Evolutionary conservation across 2,329 filamentous ascomycete genomes (phyloP).

Genomic region (Parascedosporium putredinis): DNA sequence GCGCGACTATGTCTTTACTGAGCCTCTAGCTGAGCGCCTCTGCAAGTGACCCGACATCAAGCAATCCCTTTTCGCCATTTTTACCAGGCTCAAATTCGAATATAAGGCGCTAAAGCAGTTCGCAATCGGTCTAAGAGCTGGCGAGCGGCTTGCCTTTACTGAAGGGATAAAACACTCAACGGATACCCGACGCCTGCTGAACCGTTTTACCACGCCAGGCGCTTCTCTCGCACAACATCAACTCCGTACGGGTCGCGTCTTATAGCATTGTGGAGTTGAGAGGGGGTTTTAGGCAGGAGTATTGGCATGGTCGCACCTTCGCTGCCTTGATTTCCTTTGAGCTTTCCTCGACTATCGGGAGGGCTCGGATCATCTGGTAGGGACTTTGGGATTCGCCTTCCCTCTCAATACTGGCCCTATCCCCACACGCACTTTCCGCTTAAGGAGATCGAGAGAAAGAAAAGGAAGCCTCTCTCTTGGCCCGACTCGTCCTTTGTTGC

Average conservation of each 20-base stretch:
- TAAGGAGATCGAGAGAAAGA: constrained; percentile 9
- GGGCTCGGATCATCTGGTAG: too few relatives aligned
- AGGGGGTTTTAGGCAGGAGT: neutral
- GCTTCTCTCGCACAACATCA: too few relatives aligned
- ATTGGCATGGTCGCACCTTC: neutral
- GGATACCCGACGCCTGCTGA: too few relatives aligned
- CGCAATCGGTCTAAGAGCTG: too few relatives aligned
- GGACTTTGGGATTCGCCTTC: too few relatives aligned
- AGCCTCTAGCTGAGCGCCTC: neutral
- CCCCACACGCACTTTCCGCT: too few relatives aligned
- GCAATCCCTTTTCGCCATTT: neutral
- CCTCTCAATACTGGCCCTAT: too few relatives aligned
- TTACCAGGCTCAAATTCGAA: neutral
- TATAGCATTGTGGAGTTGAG: neutral
- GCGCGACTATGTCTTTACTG: neutral
- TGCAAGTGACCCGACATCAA: too few relatives aligned
- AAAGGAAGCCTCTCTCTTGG: constrained; percentile 6
- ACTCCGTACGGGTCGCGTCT: neutral
- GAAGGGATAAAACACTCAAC: too few relatives aligned
- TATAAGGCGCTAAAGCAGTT: too few relatives aligned
- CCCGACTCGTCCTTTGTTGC: constrained; percentile 2
- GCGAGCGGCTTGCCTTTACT: too few relatives aligned
- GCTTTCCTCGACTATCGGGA: neutral
- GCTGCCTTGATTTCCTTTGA: neutral
- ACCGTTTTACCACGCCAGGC: too few relatives aligned